Evolutionary conservation across 441 rosid genomes (phyloP).

Genomic region (Adansonia rubrostipa): DNA sequence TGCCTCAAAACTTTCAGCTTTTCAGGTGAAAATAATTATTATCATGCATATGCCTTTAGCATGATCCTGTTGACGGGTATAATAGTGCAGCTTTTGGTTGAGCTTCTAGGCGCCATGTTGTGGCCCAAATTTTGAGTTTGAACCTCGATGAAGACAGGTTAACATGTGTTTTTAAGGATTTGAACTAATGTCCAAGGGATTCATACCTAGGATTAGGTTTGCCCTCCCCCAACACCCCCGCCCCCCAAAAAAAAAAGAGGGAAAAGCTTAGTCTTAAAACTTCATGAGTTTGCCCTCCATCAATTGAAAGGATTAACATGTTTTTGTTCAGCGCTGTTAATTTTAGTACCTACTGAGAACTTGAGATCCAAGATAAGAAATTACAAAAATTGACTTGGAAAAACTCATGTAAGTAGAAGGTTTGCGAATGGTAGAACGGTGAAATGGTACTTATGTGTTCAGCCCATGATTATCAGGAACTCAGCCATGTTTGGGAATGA

Average conservation of each 20-base stretch:
- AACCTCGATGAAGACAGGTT: too few relatives aligned
- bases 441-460: not conserved
- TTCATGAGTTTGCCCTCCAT: not conserved
- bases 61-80: not conserved
- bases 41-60: not conserved
- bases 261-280: conserved; percentile 2
- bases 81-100: not conserved
- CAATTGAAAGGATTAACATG: not conserved
- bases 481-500: not conserved
- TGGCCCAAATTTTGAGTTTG: not conserved
- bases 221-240: not conserved
- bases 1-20: conserved; percentile 88
- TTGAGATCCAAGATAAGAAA: not conserved
- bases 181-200: not conserved
- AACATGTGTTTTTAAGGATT: not conserved
- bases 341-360: not conserved
- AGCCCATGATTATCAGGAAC: not conserved
- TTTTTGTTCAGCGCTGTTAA: not conserved
- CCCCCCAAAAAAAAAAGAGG: too few relatives aligned
- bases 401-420: not conserved
- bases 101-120: not conserved
- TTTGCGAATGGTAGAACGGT: not conserved
- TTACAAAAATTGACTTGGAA: not conserved
- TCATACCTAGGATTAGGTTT: not conserved
- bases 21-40: conserved; percentile 62